Evolutionary conservation across 176 grass and related monocot species (phyloP).

Genomic region (Aegilops tauschii): DNA sequence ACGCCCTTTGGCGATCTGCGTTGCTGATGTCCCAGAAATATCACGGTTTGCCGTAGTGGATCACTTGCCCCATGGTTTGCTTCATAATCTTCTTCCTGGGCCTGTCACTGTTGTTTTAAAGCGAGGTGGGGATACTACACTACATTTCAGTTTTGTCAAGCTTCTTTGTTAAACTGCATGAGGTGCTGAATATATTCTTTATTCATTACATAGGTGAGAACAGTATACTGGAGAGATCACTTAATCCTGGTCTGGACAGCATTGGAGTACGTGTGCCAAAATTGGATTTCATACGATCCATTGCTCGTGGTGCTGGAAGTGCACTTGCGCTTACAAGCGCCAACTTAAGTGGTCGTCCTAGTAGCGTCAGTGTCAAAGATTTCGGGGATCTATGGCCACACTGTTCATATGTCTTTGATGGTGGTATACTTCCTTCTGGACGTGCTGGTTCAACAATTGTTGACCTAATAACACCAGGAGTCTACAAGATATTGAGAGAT

Average conservation of each 20-base stretch:
- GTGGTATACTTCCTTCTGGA: conserved; percentile 71
- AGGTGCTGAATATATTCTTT: conserved; percentile 8
- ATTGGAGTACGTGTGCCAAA: conserved; percentile 84
- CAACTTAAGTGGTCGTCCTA: conserved; percentile 70
- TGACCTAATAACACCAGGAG: conserved; percentile 63
- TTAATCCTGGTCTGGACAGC: conserved; percentile 87
- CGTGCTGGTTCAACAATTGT: conserved; percentile 93
- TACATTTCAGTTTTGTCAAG: background rate
- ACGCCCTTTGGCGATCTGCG: conserved; percentile 84
- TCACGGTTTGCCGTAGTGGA: conserved; percentile 73
- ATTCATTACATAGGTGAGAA: conserved; percentile 43
- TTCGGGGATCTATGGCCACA: conserved; percentile 78
- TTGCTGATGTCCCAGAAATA: conserved; percentile 82
- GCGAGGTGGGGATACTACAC: conserved; percentile 59
- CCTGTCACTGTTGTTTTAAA: conserved; percentile 86
- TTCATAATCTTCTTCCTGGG: conserved; percentile 82
- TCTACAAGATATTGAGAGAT: conserved; percentile 85
- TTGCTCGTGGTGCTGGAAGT: conserved; percentile 75
- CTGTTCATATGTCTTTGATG: conserved; percentile 85
- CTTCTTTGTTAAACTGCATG: conserved; percentile 16
- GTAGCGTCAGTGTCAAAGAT: conserved; percentile 72
- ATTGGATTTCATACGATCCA: conserved; percentile 65
- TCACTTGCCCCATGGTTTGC: conserved; percentile 76
- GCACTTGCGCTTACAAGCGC: conserved; percentile 92
- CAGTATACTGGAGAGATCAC: conserved; percentile 73